These are phyloP conservation scores for Arabidopsis arenosa DNA, from an alignment of 345 rosid species.

Conservation along the genomic window DNA sequence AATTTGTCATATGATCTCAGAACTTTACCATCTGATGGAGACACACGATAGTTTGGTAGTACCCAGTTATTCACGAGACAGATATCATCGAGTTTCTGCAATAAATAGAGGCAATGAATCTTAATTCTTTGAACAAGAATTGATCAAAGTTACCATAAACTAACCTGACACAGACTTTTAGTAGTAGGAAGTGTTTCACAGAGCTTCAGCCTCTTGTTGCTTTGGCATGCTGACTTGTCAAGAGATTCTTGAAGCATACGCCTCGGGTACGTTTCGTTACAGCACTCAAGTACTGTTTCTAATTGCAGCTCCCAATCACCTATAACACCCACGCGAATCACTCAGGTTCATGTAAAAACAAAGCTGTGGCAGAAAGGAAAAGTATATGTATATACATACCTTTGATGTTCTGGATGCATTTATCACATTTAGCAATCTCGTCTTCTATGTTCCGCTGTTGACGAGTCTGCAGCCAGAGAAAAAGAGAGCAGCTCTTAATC, in stretches of 20 bases:
- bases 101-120: conserved; percentile 14
- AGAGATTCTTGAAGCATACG: conserved; percentile 35
- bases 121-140: neutral
- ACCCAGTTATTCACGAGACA: conserved; percentile 64
- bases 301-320: conserved; percentile 58
- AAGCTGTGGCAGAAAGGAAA: conserved; percentile 3
- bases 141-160: conserved; percentile 22
- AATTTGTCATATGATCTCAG: conserved; percentile 21
- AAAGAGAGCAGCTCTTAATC: conserved; percentile 6
- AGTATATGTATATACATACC: conserved; percentile 43
- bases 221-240: conserved; percentile 42
- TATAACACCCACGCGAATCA: conserved; percentile 46
- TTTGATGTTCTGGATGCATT: conserved; percentile 52
- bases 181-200: conserved; percentile 38
- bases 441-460: conserved; percentile 70
- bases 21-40: conserved; percentile 60
- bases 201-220: conserved; percentile 42
- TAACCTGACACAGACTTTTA: conserved; percentile 64
- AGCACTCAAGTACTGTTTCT: conserved; percentile 55
- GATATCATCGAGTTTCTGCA: conserved; percentile 68
- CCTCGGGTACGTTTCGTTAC: conserved; percentile 45
- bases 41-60: conserved; percentile 61
- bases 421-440: conserved; percentile 70
- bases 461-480: conserved; percentile 55
- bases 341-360: conserved; percentile 17